These are phyloP conservation scores for Aspergillus udagawae DNA, from an alignment of 2,329 filamentous ascomycete species.

Conservation along the genomic window DNA sequence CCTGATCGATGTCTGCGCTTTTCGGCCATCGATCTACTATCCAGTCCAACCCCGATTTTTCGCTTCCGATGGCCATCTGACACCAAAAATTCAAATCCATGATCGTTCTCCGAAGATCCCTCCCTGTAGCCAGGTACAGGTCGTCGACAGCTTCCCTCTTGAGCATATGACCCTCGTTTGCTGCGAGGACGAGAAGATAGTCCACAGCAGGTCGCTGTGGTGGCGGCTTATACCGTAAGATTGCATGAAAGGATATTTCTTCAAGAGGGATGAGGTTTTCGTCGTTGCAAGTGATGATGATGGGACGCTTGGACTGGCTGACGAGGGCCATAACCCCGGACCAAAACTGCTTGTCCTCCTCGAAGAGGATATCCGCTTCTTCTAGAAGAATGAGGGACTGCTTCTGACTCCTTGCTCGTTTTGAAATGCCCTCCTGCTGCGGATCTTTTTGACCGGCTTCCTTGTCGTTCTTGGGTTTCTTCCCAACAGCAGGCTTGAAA, in stretches of 20 bases:
- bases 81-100: conserved; percentile 94
- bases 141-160: conserved; percentile 61
- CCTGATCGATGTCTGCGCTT: conserved; percentile 63
- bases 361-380: conserved; percentile 89
- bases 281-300: conserved; percentile 93
- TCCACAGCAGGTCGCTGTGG: conserved; percentile 68
- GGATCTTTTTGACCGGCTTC: conserved; percentile 17
- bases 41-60: conserved; percentile 86
- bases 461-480: conserved; percentile 18
- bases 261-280: conserved; percentile 75
- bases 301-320: conserved; percentile 78
- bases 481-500: conserved; percentile 58
- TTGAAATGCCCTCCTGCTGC: conserved; percentile 25
- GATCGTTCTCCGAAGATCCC: conserved; percentile 76
- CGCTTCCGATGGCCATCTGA: conserved; percentile 87
- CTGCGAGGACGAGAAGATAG: conserved; percentile 75
- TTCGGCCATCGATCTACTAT: conserved; percentile 74
- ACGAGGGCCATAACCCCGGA: conserved; percentile 73
- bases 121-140: conserved; percentile 65
- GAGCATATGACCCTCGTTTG: conserved; percentile 82
- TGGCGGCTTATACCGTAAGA: conserved; percentile 70
- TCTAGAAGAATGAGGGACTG: conserved; percentile 93
- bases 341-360: conserved; percentile 97
- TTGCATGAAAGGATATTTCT: conserved; percentile 74
- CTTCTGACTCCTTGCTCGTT: conserved; percentile 59